Evolutionary conservation across 2,329 filamentous ascomycete species (phyloP).

Genomic region (Arthrobotrys iridis): DNA sequence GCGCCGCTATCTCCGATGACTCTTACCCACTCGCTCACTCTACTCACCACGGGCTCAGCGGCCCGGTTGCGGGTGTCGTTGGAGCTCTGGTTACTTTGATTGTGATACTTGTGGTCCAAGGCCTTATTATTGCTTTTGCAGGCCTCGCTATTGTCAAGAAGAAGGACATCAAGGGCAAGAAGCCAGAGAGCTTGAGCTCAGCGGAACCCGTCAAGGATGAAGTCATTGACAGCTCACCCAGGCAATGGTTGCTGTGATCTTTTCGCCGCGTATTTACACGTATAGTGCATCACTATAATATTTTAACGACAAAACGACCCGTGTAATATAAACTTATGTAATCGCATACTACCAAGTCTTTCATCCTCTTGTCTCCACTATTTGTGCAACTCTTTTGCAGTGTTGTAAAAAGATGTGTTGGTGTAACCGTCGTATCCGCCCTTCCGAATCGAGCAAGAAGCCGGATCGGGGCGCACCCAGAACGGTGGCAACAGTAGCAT

Average conservation of each 20-base stretch:
- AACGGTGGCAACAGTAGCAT: conserved; percentile 51
- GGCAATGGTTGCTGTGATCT: conserved; percentile 2
- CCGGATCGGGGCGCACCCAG: background rate
- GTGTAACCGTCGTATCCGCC: conserved; percentile 55
- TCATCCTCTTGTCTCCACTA: conserved; percentile 23
- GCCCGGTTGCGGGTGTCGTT: conserved; percentile 28
- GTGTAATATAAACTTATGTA: background rate
- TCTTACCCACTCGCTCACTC: background rate
- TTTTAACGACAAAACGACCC: background rate
- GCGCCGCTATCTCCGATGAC: conserved; percentile 1
- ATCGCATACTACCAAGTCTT: background rate
- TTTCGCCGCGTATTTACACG: background rate
- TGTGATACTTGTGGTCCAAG: conserved; percentile 32
- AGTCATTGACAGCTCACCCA: conserved; percentile 7
- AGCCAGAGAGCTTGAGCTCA: conserved; percentile 32
- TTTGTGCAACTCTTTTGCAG: conserved; percentile 22
- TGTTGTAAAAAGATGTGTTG: conserved; percentile 50
- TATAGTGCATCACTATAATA: background rate
- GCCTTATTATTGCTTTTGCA: conserved; percentile 29
- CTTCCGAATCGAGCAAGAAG: conserved; percentile 35
- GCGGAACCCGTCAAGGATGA: conserved; percentile 3
- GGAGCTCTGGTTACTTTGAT: conserved; percentile 39
- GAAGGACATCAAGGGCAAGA: conserved; percentile 35
- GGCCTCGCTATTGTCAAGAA: conserved; percentile 36
- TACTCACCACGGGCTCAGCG: conserved; percentile 31